Percentiles rank a stretch among this genome's conserved stretches.
Conservation (phyloP, 1,284 basidiomycete genomes). For the Rhodotorula mucilaginosa region DNA sequence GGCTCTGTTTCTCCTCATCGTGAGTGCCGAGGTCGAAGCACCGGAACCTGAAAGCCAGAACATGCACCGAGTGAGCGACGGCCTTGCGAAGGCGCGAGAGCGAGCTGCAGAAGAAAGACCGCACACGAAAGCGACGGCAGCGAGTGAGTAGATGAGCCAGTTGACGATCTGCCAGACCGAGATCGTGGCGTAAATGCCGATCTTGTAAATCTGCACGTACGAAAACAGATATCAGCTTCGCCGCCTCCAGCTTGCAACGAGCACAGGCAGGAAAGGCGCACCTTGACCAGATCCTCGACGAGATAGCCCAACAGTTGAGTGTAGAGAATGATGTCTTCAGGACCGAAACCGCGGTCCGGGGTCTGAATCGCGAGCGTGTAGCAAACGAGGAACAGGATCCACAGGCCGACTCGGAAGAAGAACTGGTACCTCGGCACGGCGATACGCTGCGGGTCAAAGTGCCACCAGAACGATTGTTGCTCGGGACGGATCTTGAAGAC, state of each 20-base stretch:
- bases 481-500: conserved; percentile 48
- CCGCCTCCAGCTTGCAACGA: too few species aligned
- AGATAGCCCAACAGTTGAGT: conserved; percentile 42
- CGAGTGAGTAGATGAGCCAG: conserved; percentile 66
- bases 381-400: conserved; percentile 77
- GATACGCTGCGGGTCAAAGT: conserved; percentile 72
- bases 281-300: conserved; percentile 42
- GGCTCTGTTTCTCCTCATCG: conserved; percentile 47
- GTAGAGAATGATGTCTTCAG: conserved; percentile 40
- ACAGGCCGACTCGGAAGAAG: conserved; percentile 60
- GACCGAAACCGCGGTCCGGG: conserved; percentile 43
- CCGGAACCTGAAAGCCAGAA: conserved; percentile 69
- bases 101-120: conserved; percentile 60
- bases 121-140: conserved; percentile 69
- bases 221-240: too few species aligned
- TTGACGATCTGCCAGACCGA: conserved; percentile 61
- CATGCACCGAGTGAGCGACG: conserved; percentile 58
- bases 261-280: neutral
- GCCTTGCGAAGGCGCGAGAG: neutral
- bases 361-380: conserved; percentile 54
- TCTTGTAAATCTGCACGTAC: conserved; percentile 22
- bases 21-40: conserved; percentile 60
- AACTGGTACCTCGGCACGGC: conserved; percentile 71
- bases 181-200: conserved; percentile 38
- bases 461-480: conserved; percentile 62